Evolutionary conservation across 768 basidiomycete species (phyloP).

Genomic region (Russula olivacea): DNA sequence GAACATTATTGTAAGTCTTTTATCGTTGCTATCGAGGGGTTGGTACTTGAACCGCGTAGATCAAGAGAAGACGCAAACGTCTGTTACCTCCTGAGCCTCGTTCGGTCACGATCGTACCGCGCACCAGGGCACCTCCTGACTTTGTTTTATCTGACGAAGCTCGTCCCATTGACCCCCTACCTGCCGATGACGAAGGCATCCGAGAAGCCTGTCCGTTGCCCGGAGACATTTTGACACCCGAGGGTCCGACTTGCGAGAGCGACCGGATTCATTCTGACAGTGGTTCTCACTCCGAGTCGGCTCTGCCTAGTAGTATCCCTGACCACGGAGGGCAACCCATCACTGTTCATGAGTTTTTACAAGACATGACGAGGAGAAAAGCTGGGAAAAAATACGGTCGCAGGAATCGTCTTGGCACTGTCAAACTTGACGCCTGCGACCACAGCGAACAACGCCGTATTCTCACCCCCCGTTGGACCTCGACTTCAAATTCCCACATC

Average conservation of each 20-base stretch:
- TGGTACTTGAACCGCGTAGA: neutral
- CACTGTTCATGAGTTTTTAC: conserved; percentile 13
- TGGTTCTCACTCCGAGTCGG: neutral
- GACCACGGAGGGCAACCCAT: neutral
- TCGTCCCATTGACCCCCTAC: neutral
- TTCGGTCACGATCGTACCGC: neutral
- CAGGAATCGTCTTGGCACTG: neutral
- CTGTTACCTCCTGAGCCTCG: neutral
- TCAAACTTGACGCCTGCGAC: neutral
- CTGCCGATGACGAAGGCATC: neutral
- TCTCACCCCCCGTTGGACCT: neutral
- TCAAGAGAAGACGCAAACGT: conserved; percentile 20
- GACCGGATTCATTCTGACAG: neutral
- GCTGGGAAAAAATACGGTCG: conserved; percentile 11
- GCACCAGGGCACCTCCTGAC: neutral
- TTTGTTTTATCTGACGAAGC: neutral
- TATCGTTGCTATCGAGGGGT: neutral
- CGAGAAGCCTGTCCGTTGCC: neutral
- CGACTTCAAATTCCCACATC: neutral
- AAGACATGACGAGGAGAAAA: neutral
- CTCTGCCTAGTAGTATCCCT: neutral
- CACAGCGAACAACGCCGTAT: neutral
- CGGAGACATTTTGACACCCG: neutral
- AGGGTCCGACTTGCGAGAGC: neutral
- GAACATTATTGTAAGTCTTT: conserved; percentile 7